phyloP scores from a whole-genome alignment of 1,139 yeast species.

The Ashbya aceris region DNA sequence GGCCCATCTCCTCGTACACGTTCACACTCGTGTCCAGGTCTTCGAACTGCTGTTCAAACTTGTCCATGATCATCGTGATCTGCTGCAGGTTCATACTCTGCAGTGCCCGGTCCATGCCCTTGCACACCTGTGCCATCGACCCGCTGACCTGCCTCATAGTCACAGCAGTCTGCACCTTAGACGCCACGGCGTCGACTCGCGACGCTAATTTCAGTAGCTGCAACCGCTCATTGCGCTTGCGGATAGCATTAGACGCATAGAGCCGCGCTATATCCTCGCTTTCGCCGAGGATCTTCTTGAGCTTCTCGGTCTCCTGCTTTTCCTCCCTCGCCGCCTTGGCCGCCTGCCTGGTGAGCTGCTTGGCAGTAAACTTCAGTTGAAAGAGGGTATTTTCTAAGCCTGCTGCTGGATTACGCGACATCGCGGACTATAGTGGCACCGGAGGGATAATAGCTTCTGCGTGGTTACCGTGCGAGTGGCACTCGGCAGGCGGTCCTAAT shows the following conservation, averaged over 20 bases:
- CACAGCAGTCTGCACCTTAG: constrained; percentile 93
- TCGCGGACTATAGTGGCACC: constrained; percentile 5
- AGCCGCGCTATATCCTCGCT: constrained; percentile 88
- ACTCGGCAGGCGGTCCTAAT: too few relatives aligned
- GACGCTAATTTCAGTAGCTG: constrained; percentile 77
- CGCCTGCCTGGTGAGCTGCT: constrained; percentile 85
- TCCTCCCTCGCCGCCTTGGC: constrained; percentile 87
- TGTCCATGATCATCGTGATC: constrained; percentile 93
- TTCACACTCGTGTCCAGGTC: constrained; percentile 91
- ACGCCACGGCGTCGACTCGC: constrained; percentile 90
- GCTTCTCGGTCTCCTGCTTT: constrained; percentile 74
- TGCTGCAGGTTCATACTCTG: constrained; percentile 91
- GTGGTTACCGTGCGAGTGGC: too few relatives aligned
- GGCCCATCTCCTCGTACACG: constrained; percentile 86
- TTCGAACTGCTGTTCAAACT: constrained; percentile 91
- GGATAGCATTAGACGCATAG: constrained; percentile 91
- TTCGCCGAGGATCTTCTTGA: constrained; percentile 50
- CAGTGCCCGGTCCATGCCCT: constrained; percentile 94
- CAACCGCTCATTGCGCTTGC: constrained; percentile 81
- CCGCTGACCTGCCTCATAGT: constrained; percentile 94
- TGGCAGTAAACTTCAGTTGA: constrained; percentile 68
- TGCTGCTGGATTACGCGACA: constrained; percentile 28
- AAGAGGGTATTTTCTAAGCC: constrained; percentile 30
- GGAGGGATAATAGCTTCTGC: too few relatives aligned
- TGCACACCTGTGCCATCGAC: constrained; percentile 85